Conservation (phyloP, 2,329 filamentous ascomycete species). For the Pezicula rhizophila region DNA sequence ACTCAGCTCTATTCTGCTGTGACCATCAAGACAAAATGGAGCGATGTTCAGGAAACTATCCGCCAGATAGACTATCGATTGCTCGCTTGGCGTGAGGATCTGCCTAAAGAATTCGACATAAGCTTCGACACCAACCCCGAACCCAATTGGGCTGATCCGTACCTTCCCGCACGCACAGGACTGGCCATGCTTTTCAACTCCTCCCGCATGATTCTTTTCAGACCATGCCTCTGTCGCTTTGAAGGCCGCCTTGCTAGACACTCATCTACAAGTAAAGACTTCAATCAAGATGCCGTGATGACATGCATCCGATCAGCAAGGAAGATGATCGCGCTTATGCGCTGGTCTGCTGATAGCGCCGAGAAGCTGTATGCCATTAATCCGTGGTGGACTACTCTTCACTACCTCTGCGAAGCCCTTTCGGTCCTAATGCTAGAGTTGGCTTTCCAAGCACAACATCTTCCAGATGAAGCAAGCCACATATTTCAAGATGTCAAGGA, state of each 20-base stretch:
- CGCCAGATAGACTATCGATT: constrained; percentile 14
- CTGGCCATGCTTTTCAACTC: constrained; percentile 18
- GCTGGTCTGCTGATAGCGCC: constrained; percentile 4
- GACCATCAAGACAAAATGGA: constrained; percentile 17
- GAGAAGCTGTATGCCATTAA: constrained; percentile 13
- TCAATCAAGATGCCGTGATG: constrained; percentile 14
- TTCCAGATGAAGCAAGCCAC: constrained; percentile 11
- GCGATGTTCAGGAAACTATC: constrained; percentile 17
- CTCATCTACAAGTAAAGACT: constrained; percentile 9
- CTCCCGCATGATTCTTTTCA: constrained; percentile 21
- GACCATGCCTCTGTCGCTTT: constrained; percentile 21
- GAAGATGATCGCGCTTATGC: constrained; percentile 14
- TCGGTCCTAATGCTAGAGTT: constrained; percentile 21
- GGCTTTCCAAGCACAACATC: constrained; percentile 18
- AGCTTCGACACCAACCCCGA: constrained; percentile 11
- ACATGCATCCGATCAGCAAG: constrained; percentile 17
- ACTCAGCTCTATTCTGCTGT: constrained; percentile 21
- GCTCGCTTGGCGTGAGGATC: constrained; percentile 10
- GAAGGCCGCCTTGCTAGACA: constrained; percentile 13
- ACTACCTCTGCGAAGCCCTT: constrained; percentile 21
- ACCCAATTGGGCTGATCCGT: constrained; percentile 9
- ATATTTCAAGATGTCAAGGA: constrained; percentile 20
- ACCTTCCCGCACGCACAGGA: constrained; percentile 10
- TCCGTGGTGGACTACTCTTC: constrained; percentile 19
- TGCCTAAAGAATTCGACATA: constrained; percentile 13